Conservation (phyloP, 495 filamentous ascomycete species). For the Xylaria palmicola region DNA sequence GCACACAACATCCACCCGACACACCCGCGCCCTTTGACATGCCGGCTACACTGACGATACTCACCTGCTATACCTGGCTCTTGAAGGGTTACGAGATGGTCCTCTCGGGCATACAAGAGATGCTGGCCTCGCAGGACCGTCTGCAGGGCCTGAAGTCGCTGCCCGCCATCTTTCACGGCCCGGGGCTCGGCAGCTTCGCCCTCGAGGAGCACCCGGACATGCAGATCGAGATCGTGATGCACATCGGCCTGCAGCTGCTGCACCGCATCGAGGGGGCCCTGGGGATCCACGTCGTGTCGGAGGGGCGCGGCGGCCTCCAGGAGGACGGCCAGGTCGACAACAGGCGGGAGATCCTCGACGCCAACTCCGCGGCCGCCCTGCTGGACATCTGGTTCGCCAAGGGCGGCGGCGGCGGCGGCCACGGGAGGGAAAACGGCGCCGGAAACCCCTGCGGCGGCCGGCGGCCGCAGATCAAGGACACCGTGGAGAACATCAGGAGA, state of each 20-base stretch:
- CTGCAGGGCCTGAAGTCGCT: conserved; percentile 2
- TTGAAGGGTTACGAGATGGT: conserved; percentile 8
- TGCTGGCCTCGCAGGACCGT: not conserved
- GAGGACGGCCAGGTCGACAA: not conserved
- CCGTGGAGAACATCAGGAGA: conserved; percentile 1
- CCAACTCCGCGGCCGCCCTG: not conserved
- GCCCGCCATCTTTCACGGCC: not conserved
- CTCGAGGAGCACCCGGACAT: not conserved
- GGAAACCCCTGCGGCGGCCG: not conserved
- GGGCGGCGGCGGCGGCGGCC: not conserved
- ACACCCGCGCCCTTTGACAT: not conserved
- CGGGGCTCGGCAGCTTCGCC: not conserved
- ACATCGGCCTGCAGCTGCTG: not conserved
- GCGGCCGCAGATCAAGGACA: conserved; percentile 1
- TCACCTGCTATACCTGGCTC: conserved; percentile 6
- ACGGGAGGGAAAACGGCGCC: not conserved
- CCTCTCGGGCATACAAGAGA: conserved; percentile 1
- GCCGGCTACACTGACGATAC: conserved; percentile 5
- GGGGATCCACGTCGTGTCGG: not conserved
- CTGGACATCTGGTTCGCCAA: not conserved
- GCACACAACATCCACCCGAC: not conserved
- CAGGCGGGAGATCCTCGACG: not conserved
- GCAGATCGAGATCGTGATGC: not conserved
- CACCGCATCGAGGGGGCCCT: not conserved
- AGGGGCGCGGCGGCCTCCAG: not conserved